Conservation (phyloP, 2,329 filamentous ascomycete genomes). For the Stemphylium lycopersici region DNA sequence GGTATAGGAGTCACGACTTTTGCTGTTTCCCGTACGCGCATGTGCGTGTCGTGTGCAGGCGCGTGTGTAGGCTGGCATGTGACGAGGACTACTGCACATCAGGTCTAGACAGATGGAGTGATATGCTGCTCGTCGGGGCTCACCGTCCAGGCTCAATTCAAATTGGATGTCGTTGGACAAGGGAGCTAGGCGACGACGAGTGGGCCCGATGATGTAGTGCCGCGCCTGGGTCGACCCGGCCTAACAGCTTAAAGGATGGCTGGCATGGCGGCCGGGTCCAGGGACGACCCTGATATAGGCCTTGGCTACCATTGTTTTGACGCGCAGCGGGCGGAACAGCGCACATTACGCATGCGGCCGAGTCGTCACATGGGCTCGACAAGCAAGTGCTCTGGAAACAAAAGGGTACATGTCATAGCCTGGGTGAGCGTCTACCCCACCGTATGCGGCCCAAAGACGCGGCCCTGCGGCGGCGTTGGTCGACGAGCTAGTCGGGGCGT, state of each 20-base stretch:
- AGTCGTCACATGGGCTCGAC: background rate
- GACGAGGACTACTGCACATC: background rate
- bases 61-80: background rate
- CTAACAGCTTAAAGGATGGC: constrained; percentile 11
- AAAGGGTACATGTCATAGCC: background rate
- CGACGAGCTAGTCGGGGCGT: constrained; percentile 6
- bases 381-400: background rate
- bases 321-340: background rate
- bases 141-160: background rate
- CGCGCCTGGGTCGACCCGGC: constrained; percentile 10
- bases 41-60: background rate
- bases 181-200: constrained; percentile 6
- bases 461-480: constrained; percentile 8
- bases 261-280: constrained; percentile 7
- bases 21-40: background rate
- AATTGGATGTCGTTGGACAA: constrained; percentile 6
- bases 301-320: background rate
- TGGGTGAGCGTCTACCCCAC: constrained; percentile 11
- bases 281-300: constrained; percentile 11
- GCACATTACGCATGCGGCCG: background rate
- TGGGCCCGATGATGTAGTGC: constrained; percentile 24
- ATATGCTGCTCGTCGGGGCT: background rate
- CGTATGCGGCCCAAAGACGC: constrained; percentile 19
- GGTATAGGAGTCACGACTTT: background rate
- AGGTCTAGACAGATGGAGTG: background rate